Evolutionary conservation across 805 yeast genomes (phyloP).

Genomic region (Lachancea waltii): DNA sequence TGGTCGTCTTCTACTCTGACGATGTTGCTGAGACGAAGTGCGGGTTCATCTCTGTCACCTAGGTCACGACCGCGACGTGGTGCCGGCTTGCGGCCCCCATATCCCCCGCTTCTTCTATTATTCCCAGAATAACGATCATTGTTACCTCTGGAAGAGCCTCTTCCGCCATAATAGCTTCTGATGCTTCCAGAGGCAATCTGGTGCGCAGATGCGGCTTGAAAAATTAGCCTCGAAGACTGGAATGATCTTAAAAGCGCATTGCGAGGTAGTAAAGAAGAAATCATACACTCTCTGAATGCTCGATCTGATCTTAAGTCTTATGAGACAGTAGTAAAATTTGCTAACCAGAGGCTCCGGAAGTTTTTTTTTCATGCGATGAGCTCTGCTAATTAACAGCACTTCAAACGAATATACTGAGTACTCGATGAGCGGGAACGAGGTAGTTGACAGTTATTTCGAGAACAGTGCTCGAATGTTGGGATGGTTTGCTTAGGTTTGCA

Average conservation of each 20-base stretch:
- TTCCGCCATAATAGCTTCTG: not conserved
- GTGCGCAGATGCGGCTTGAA: not conserved
- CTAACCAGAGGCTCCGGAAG: not conserved
- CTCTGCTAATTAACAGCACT: too few species aligned
- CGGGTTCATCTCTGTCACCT: not conserved
- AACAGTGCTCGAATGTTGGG: too few species aligned
- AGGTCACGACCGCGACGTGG: too few species aligned
- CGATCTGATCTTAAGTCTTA: not conserved
- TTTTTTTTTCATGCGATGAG: not conserved
- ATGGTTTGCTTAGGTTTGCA: too few species aligned
- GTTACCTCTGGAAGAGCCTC: not conserved
- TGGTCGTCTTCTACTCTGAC: constrained; percentile 3
- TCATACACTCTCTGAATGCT: constrained; percentile 1
- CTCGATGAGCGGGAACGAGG: too few species aligned
- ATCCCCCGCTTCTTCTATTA: not conserved
- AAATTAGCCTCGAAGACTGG: not conserved
- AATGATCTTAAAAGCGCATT: not conserved
- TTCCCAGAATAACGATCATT: not conserved
- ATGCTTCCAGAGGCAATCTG: not conserved
- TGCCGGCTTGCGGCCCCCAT: too few species aligned
- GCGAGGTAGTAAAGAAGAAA: constrained; percentile 1
- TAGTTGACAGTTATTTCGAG: too few species aligned
- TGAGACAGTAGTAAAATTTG: not conserved
- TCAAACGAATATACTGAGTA: too few species aligned
- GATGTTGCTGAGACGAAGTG: constrained; percentile 3